These are phyloP conservation scores for Flaveria bidentis DNA, from an alignment of 129 eudicot genomes.

Conservation along the genomic window DNA sequence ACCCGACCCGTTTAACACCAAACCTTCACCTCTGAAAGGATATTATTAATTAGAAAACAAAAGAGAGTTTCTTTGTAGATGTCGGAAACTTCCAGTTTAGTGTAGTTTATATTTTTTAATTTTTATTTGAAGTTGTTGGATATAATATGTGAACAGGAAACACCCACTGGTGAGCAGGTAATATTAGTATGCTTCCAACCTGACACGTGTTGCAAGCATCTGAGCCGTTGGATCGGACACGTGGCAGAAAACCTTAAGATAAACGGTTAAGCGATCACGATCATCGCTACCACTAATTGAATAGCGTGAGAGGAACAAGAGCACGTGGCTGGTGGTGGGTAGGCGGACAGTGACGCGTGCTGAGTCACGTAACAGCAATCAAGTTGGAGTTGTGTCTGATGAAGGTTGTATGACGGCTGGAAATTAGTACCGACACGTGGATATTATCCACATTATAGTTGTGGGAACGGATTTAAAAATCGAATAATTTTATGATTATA, in stretches of 20 bases:
- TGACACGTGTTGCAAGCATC: constrained; percentile 13
- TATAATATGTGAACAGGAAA: constrained; percentile 30
- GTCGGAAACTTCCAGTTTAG: neutral
- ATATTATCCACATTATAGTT: no score
- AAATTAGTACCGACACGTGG: neutral
- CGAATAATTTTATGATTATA: no score
- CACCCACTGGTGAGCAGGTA: neutral
- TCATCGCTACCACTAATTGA: neutral
- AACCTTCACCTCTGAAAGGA: no score
- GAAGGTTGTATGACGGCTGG: neutral
- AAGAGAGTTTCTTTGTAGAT: no score
- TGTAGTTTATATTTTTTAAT: neutral
- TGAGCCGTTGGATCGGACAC: constrained; percentile 19
- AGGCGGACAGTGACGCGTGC: neutral
- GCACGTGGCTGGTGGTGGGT: constrained; percentile 11
- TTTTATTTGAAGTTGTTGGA: constrained; percentile 12
- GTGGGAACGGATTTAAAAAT: no score
- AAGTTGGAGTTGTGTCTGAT: neutral
- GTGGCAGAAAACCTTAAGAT: neutral
- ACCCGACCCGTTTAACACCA: no score
- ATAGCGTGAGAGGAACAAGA: neutral
- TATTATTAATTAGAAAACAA: no score
- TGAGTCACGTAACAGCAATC: neutral
- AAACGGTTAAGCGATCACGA: constrained; percentile 2
- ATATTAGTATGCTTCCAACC: neutral